Percentiles rank a stretch among this genome's conserved stretches.
Conservation (phyloP, 2,329 filamentous ascomycete species). For the Chrysosporium queenslandicum region DNA sequence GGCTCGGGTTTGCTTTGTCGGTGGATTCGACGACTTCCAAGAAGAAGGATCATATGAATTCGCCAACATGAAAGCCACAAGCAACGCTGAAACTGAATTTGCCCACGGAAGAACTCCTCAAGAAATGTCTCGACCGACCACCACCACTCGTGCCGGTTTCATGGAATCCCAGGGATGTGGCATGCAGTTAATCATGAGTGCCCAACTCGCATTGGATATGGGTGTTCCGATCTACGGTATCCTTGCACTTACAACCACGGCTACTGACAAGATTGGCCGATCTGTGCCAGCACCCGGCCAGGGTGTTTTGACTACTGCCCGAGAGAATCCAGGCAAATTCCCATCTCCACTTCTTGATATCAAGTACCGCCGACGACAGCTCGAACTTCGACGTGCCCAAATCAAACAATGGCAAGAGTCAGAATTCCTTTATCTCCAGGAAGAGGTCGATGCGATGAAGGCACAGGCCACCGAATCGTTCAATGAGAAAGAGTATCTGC, state of each 20-base stretch:
- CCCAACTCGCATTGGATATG: constrained; percentile 92
- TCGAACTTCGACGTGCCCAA: constrained; percentile 85
- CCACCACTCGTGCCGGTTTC: constrained; percentile 92
- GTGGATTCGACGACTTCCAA: constrained; percentile 98
- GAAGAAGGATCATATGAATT: constrained; percentile 99
- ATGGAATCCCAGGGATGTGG: constrained; percentile 99
- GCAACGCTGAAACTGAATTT: constrained; percentile 94
- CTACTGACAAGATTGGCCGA: constrained; percentile 97
- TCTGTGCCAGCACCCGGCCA: constrained; percentile 94
- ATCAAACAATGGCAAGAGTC: constrained; percentile 96
- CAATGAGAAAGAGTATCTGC: constrained; percentile 72
- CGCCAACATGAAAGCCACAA: constrained; percentile 99
- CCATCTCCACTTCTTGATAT: constrained; percentile 93
- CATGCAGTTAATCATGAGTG: constrained; percentile 98
- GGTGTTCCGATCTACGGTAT: constrained; percentile 96
- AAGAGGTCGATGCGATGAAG: constrained; percentile 88
- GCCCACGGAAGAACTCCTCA: constrained; percentile 86
- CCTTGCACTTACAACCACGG: constrained; percentile 83
- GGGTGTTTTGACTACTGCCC: constrained; percentile 90
- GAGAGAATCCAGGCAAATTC: constrained; percentile 83
- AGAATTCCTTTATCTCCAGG: constrained; percentile 83
- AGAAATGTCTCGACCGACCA: constrained; percentile 97
- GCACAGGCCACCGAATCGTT: constrained; percentile 60
- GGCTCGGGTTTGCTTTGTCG: constrained; percentile 91
- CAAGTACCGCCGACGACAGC: constrained; percentile 90